Evolutionary conservation across 768 basidiomycete genomes (phyloP).

Genomic region (Steccherinum ochraceum): DNA sequence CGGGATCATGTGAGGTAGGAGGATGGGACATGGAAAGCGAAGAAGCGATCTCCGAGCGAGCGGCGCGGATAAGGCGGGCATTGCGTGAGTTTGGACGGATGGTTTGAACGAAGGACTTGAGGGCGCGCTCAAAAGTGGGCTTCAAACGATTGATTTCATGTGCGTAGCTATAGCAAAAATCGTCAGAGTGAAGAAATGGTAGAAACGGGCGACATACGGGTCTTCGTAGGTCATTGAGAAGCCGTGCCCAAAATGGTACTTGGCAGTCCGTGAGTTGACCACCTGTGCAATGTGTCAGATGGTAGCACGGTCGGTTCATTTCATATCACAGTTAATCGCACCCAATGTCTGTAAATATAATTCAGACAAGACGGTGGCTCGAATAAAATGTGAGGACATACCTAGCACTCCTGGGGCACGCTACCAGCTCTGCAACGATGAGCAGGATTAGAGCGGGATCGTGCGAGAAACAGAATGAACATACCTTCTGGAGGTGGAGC

Average conservation of each 20-base stretch:
- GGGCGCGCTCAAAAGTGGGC: constrained; percentile 44
- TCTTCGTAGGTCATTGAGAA: constrained; percentile 58
- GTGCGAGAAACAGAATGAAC: constrained; percentile 5
- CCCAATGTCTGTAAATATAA: constrained; percentile 50
- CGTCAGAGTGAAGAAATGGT: constrained; percentile 2
- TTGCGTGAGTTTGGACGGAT: constrained; percentile 48
- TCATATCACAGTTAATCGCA: constrained; percentile 28
- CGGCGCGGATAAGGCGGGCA: constrained; percentile 39
- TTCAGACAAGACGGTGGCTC: constrained; percentile 6
- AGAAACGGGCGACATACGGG: constrained; percentile 36
- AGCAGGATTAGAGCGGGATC: too few relatives aligned
- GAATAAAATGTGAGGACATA: constrained; percentile 23
- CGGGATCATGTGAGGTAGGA: background rate
- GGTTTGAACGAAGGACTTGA: constrained; percentile 40
- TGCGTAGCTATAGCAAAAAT: constrained; percentile 35
- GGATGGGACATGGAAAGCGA: constrained; percentile 15
- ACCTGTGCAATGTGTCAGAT: too few relatives aligned
- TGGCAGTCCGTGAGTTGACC: constrained; percentile 57
- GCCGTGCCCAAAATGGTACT: constrained; percentile 52
- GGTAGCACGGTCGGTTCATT: too few relatives aligned
- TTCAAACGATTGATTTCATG: constrained; percentile 49
- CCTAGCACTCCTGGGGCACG: constrained; percentile 68
- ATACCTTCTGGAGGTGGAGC: constrained; percentile 60
- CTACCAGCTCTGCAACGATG: constrained; percentile 55
- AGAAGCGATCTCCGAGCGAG: constrained; percentile 38